A percentile compares a stretch with the other conserved stretches of the same genome.
phyloP scores from a whole-genome alignment of 768 basidiomycete species.

The Gloeophyllum trabeum region DNA sequence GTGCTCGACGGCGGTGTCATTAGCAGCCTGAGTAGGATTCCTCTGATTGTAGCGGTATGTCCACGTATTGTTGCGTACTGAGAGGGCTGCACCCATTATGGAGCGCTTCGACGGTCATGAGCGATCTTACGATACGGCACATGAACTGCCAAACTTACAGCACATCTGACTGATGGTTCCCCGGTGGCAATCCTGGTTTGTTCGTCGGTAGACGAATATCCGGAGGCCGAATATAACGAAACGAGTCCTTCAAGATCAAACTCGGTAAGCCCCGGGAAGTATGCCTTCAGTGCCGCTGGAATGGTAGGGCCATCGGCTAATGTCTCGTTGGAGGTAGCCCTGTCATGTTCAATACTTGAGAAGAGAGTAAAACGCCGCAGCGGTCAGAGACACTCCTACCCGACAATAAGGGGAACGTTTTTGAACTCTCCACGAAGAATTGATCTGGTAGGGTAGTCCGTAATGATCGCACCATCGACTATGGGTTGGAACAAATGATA shows the following conservation, averaged over 20 bases:
- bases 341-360: no score
- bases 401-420: no score
- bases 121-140: not conserved
- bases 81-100: constrained; percentile 32
- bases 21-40: constrained; percentile 28
- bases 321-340: constrained; percentile 53
- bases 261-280: constrained; percentile 33
- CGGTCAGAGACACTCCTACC: no score
- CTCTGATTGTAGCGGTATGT: constrained; percentile 52
- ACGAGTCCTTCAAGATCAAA: constrained; percentile 26
- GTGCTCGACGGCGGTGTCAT: constrained; percentile 25
- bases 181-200: constrained; percentile 36
- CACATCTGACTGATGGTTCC: constrained; percentile 38
- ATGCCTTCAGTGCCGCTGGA: constrained; percentile 22
- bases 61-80: constrained; percentile 25
- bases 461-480: no score
- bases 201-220: constrained; percentile 30
- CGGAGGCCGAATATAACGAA: constrained; percentile 28
- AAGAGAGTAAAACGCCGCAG: no score
- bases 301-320: constrained; percentile 30
- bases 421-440: no score
- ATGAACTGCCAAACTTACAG: constrained; percentile 27
- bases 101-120: constrained; percentile 22
- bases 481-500: no score
- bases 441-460: no score